Percentiles rank a stretch among this genome's conserved stretches.
Evolutionary conservation across 2,329 filamentous ascomycete genomes (phyloP).

Genomic region (Claviceps citrina): DNA sequence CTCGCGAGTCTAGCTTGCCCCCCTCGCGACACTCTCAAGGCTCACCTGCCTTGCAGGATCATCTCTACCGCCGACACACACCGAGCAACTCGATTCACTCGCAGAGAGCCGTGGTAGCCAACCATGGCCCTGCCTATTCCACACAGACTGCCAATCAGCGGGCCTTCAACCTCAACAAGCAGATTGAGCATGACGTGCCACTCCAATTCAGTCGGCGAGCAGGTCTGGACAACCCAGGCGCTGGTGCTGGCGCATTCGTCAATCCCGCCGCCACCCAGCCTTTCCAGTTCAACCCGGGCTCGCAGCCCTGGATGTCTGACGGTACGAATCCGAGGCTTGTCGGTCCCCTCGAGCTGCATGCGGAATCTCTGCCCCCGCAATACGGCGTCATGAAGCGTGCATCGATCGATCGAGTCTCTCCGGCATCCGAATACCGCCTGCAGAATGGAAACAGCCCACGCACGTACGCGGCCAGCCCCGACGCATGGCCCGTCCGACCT

Average conservation of each 20-base stretch:
- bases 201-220: conserved; percentile 20
- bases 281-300: conserved; percentile 33
- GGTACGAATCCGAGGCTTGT: conserved; percentile 12
- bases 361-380: conserved; percentile 16
- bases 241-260: conserved; percentile 12
- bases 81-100: conserved; percentile 31
- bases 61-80: conserved; percentile 23
- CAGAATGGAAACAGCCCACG: conserved; percentile 15
- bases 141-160: conserved; percentile 25
- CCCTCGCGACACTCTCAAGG: conserved; percentile 38
- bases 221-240: conserved; percentile 17
- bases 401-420: conserved; percentile 25
- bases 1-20: conserved; percentile 40
- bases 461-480: conserved; percentile 17
- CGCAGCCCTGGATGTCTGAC: conserved; percentile 30
- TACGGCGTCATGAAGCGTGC: conserved; percentile 19
- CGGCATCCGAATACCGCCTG: conserved; percentile 16
- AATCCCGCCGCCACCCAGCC: conserved; percentile 19
- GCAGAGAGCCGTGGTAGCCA: conserved; percentile 26
- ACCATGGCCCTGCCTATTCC: conserved; percentile 31
- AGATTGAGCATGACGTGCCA: conserved; percentile 23
- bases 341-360: conserved; percentile 17
- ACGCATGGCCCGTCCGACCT: conserved; percentile 24
- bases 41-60: conserved; percentile 22
- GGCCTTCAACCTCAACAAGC: conserved; percentile 22